These are phyloP conservation scores for Quercus tomentella DNA, from an alignment of 331 rosid genomes.

Conservation along the genomic window DNA sequence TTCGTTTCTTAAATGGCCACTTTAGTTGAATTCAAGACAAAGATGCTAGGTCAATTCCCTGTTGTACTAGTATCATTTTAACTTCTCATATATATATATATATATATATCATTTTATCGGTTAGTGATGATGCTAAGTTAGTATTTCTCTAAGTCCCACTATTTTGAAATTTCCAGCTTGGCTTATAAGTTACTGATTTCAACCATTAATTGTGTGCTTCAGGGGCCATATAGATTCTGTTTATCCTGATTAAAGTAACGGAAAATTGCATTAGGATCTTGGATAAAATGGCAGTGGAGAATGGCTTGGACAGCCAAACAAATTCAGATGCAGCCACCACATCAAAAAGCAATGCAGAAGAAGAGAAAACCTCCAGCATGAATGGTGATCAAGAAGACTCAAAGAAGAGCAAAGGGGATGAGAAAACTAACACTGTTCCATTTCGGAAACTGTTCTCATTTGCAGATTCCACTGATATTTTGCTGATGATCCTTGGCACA, in stretches of 20 bases:
- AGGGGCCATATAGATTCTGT: background rate
- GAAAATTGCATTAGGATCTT: background rate
- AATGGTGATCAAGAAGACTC: constrained; percentile 25
- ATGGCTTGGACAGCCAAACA: constrained; percentile 17
- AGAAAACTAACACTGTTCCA: constrained; percentile 38
- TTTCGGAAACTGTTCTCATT: constrained; percentile 59
- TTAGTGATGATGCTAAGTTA: no score
- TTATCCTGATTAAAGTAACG: background rate
- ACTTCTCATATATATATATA: no score
- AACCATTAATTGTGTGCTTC: background rate
- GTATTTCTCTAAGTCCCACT: no score
- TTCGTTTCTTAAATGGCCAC: no score
- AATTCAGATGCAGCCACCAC: constrained; percentile 22
- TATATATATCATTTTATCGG: no score
- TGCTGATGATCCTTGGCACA: constrained; percentile 50
- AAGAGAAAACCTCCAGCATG: constrained; percentile 12
- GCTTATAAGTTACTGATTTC: background rate
- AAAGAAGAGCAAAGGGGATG: constrained; percentile 27
- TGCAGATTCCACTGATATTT: constrained; percentile 53
- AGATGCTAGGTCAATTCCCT: no score
- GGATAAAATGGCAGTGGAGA: constrained; percentile 39
- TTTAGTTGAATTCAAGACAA: no score
- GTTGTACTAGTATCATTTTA: no score
- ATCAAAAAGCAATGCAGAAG: constrained; percentile 26
- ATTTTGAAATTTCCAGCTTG: background rate